These are phyloP conservation scores for Psilocybe azurescens DNA, from an alignment of 768 basidiomycete genomes.

Conservation along the genomic window DNA sequence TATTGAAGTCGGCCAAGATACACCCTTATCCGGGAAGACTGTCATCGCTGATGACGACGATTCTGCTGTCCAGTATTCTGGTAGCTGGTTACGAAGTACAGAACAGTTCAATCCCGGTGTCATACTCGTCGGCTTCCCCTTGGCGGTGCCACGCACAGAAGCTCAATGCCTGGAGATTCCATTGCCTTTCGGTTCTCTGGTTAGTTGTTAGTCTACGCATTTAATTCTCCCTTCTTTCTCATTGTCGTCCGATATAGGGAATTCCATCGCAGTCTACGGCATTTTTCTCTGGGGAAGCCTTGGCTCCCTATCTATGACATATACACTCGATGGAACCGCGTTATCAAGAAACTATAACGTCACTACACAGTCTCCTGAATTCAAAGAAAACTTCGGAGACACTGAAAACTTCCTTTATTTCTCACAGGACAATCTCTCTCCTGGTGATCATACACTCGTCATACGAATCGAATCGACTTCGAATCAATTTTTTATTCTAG, in stretches of 20 bases:
- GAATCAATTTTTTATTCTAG: no score
- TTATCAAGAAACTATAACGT: no score
- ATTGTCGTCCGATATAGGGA: neutral
- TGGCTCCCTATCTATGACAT: no score
- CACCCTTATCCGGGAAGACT: conserved; percentile 22
- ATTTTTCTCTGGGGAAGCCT: neutral
- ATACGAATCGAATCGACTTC: no score
- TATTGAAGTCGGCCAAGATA: conserved; percentile 24
- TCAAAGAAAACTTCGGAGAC: no score
- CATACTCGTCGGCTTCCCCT: conserved; percentile 13
- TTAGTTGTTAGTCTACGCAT: neutral
- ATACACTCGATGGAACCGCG: no score
- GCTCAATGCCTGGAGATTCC: conserved; percentile 9
- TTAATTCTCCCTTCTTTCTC: no score
- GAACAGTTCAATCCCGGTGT: conserved; percentile 15
- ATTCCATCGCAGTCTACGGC: conserved; percentile 7
- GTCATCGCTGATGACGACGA: conserved; percentile 31
- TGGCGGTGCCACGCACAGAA: conserved; percentile 15
- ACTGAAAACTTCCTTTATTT: no score
- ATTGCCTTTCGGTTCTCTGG: conserved; percentile 16
- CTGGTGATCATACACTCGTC: no score
- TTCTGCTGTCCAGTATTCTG: conserved; percentile 20
- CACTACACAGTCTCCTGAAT: no score
- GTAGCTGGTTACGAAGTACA: conserved; percentile 21
- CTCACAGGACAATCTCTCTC: no score